Evolutionary conservation across 108 stramenopile species (phyloP), one percentile per base, ranked within the genome.

Genomic region (Skeletonema marinoi): DNA sequence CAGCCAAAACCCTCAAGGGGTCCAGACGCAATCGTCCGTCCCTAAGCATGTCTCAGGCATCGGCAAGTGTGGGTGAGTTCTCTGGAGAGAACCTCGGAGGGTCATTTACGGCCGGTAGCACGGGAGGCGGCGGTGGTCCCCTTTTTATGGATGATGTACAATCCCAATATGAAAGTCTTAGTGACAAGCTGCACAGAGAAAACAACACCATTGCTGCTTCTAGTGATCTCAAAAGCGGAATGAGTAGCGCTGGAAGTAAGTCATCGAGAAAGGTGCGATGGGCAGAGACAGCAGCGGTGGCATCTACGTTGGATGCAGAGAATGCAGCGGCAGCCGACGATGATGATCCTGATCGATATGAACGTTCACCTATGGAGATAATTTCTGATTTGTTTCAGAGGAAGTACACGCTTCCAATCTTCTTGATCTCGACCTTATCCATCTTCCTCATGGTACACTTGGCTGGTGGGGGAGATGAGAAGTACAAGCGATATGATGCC

Each of bases 391-490:
- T 82, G 31, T 76, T 82, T 32, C 69, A 56, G 32, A 66, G 65
- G 31, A 75, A 66, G 65, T 82, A 82, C 60, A 72, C 81, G 14
- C 17, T 76, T 11, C 81, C 81, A 11, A 42, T 66, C 25, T 75
- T 82, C 32, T 44, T 82, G 17, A 6, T 60, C 12, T 42, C 60
- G 66, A 65, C 81, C 9, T 39, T 66, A 11, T 42, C 38, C 14
- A 82, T 82, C 14, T 82, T 82, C 60, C 36, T 76, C 31, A 48
- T 82, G 70, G 81, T 82, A 10, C 81, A 82, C 66, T 54, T 82
- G 30, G 35, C 74, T 38, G 81, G 75, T 5, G 48, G 75, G 19
- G 51, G 48, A 14, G 64, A 68, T 36, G 66, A 31, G 7, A 65
- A 66, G 9, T 35, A 35, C 33, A 39, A 64, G 35, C 19, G 54